These are phyloP conservation scores for Malassezia nana DNA, from an alignment of 1,284 basidiomycete species.

Conservation along the genomic window DNA sequence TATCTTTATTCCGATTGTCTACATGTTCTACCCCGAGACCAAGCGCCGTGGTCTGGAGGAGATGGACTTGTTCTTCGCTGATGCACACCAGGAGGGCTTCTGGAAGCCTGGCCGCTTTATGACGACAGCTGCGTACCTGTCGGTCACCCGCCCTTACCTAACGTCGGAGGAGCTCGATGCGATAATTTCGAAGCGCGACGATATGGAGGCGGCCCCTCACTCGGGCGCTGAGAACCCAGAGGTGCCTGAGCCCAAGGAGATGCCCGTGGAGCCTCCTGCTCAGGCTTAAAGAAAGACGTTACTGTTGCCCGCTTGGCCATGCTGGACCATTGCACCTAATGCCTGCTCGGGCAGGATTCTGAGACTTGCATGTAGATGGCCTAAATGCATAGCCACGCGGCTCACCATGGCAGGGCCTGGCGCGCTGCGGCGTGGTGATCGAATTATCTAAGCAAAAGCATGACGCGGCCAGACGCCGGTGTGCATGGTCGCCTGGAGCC, in stretches of 20 bases:
- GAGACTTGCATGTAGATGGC: neutral
- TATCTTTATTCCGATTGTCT: constrained; percentile 42
- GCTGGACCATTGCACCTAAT: too few relatives aligned
- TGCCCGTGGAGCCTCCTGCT: neutral
- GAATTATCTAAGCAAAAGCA: neutral
- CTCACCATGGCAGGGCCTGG: too few relatives aligned
- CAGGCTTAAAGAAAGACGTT: neutral
- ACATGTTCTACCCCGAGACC: constrained; percentile 46
- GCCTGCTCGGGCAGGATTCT: too few relatives aligned
- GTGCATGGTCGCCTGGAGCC: neutral
- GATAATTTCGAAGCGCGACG: constrained; percentile 17
- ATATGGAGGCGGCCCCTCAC: neutral
- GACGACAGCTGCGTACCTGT: constrained; percentile 28
- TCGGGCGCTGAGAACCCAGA: neutral
- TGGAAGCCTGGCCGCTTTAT: constrained; percentile 25
- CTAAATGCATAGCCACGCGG: too few relatives aligned
- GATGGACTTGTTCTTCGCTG: constrained; percentile 33
- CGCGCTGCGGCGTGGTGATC: too few relatives aligned
- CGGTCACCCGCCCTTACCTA: constrained; percentile 22
- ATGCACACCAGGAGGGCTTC: constrained; percentile 25
- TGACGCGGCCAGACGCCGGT: neutral
- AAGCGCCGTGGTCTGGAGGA: constrained; percentile 43
- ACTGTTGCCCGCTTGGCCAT: neutral
- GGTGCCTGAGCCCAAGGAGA: neutral
- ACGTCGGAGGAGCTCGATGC: constrained; percentile 29